Evolutionary conservation across 2,329 filamentous ascomycete genomes (phyloP), one percentile per base, ranked within the genome.

Genomic region (Microsporum ferrugineum): DNA sequence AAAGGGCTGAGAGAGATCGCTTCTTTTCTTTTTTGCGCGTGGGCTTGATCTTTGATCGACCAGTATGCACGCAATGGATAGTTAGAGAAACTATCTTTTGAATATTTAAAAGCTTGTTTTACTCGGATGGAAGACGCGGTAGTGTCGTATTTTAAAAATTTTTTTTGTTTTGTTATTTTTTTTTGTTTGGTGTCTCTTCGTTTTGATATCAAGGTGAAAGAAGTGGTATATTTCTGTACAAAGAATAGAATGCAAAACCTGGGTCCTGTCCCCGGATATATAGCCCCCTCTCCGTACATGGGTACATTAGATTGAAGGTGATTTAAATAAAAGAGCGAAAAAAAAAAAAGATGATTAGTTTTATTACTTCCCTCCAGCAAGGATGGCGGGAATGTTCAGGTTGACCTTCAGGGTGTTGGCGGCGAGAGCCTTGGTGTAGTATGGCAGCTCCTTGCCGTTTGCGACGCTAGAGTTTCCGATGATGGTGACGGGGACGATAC

Each of bases 341-440:
- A 27, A 53, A 39, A n/a, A 38, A 27, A 39, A 4, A 23, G 55
- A 12, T 6, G 23, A 39, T 39, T 14, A 33, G 7, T 17, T 10
- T 17, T 31, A 57, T 39, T n/a, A 57, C 12, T 5, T 39, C 2
- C 23, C 34, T 38, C 53, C 43, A 10, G 60, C 64, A 23, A 78
- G 57, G 29, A 72, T 69, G 3, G 56, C 60, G 14, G 56, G 34
- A 8, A 79, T 68, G 64, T 84, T 75, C 72, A 84, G 65, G 17
- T 75, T 65, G 2, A 81, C 64, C 0, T 68, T 70, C 45, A 84
- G 69, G 1, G 69, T 73, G 55, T 80, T 81, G 12, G 73, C 70
- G 55, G 71, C 65, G 39, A 85, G 71, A 2, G 82, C 80, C 33
- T 74, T 70, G 63, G 79, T 77, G 65, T 80, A 84, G 66, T 84